Evolutionary conservation across 306 rosid species (phyloP), one percentile per base, ranked within the genome.

Genomic region (Casuarina cunninghamiana): DNA sequence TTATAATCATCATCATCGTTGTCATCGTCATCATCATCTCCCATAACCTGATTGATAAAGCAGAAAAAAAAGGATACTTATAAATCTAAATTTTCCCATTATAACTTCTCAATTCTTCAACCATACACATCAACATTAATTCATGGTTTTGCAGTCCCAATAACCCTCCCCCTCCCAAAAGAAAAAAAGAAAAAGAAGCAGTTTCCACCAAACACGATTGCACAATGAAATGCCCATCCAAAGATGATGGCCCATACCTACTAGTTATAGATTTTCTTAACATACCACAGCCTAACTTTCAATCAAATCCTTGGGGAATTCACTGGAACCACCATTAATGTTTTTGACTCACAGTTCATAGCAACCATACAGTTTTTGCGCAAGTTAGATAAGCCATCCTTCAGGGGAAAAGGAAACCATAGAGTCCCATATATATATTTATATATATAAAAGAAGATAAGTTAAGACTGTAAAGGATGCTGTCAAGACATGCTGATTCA

Each of bases 21-120:
- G 1, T 26, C 32, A 26, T 26, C 32, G 32, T 26, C 32, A 26
- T 26, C 32, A 1, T 26, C 86, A 21, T 63, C 83, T 48, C 86
- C 83, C 65, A 35, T 78, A 69, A 45, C 80, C 92, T 89, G 60
- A 68, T 53, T 54, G 66, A 75, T 11, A 63, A n/a, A 54, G 9
- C 6, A 42, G 46, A 41, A 49, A 45, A 17, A 17, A 72, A 39
- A 17, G 17, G 63, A 26, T 37, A 54, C 32, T 53, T 26, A 53
- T 12, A 7, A 57, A 12, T n/a, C 37, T 10, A 50, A 63, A 42
- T 1, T 43, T 19, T 6, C 72, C 42, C 48, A 53, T 70, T 26
- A 51, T 61, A 60, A 35, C 17, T 60, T 62, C 26, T 10, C 41
- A n/a, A 10, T 26, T 26, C 1, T 26, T 26, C 32, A 26, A 26